Evolutionary conservation across 371 early-diverging fungal species (phyloP), one percentile per base, ranked within the genome.

Genomic region (Mucor piriformis): DNA sequence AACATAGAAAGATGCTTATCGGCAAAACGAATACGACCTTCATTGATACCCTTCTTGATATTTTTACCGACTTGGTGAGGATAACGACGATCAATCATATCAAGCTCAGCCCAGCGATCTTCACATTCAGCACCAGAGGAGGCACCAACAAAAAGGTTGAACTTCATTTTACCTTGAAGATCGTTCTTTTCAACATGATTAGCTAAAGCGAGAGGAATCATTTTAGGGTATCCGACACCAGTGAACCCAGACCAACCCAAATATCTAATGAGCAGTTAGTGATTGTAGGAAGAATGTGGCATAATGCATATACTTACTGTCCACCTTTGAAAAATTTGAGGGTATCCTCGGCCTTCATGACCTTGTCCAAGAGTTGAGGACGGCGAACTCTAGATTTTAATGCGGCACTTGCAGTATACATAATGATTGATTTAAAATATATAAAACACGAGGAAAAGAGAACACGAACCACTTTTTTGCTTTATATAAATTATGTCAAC

Each of bases 1-100:
- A 82, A 82, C 77, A 79, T 77, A 34, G 82, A 82, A 64, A 82
- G 67, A 64, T 82, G 82, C 63, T 82, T 82, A 59, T 82, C 82
- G 25, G 82, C 82, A 68, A 82, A 82, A n/a, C 75, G 73, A 58
- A 79, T 82, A 57, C 74, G 77, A 18, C 79, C 79, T 43, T 59
- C 74, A 53, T 82, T 82, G 48, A 82, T 82, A 35, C 76, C 79
- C 64, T 76, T 74, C 54, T 79, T 79, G 67, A 82, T 76, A 25
- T 76, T 70, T 49, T 68, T 75, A 12, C 82, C 82, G n/a, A 77
- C 74, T 65, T 82, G 82, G 70, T 82, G 79, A 44, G 82, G 82
- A 57, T 82, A 82, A 46, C 82, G 77, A 44, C 82, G 79, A 55
- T 79, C 74, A 57, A 82, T 79, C 82, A 82, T 82, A 34, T 77